Percentiles rank a stretch among this genome's conserved stretches.
Conservation (phyloP, 2,329 filamentous ascomycete species). For the Didymella lethalis region DNA sequence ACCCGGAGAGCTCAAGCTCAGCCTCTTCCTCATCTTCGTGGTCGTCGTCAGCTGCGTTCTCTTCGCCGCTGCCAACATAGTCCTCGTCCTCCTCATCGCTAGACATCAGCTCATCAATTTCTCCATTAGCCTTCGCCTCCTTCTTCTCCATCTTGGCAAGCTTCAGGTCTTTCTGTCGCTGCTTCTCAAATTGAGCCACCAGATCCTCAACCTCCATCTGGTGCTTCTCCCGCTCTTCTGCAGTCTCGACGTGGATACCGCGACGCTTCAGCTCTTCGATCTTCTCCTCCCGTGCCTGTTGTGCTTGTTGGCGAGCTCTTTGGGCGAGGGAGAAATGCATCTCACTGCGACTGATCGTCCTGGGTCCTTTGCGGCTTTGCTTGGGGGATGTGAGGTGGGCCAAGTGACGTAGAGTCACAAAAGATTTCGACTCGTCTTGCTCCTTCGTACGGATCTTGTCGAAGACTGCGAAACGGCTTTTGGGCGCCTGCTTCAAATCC, state of each 20-base stretch:
- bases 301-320: slow-evolving; percentile 81
- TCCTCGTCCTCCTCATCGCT: slow-evolving; percentile 66
- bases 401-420: slow-evolving; percentile 75
- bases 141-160: slow-evolving; percentile 80
- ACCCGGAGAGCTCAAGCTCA: slow-evolving; percentile 39
- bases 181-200: slow-evolving; percentile 71
- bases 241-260: slow-evolving; percentile 82
- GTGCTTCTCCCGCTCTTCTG: slow-evolving; percentile 84
- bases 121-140: slow-evolving; percentile 69
- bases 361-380: slow-evolving; percentile 53
- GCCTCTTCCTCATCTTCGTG: slow-evolving; percentile 44
- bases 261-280: slow-evolving; percentile 79
- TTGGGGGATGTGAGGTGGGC: slow-evolving; percentile 74
- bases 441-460: slow-evolving; percentile 71
- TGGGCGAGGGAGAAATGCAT: slow-evolving; percentile 73
- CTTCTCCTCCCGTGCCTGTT: slow-evolving; percentile 76
- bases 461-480: slow-evolving; percentile 63
- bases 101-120: slow-evolving; percentile 55
- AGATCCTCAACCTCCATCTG: slow-evolving; percentile 87
- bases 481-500: slow-evolving; percentile 65
- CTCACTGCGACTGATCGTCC: slow-evolving; percentile 72
- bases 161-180: slow-evolving; percentile 78
- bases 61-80: slow-evolving; percentile 57
- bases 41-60: slow-evolving; percentile 52
- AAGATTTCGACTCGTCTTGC: slow-evolving; percentile 67